Percentiles rank a stretch among this genome's conserved stretches.
Evolutionary conservation across 1,139 yeast species (phyloP).

Genomic region (Magnusiomyces ingens): DNA sequence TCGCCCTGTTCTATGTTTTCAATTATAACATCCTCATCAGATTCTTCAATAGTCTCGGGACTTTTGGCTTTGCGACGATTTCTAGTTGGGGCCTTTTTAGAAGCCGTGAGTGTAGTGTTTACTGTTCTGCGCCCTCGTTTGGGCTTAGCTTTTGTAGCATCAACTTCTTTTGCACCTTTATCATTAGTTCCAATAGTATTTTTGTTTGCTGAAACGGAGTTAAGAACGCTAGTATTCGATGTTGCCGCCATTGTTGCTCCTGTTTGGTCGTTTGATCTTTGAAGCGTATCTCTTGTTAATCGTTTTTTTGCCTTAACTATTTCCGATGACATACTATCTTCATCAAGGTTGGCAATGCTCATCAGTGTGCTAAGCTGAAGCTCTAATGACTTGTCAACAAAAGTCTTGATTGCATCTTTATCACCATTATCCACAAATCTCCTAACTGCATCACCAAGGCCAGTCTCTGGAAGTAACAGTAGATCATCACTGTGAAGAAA

Average conservation of each 20-base stretch:
- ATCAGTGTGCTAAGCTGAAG: constrained; percentile 55
- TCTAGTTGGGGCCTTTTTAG: not conserved
- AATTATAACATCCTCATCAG: not conserved
- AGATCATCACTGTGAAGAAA: constrained; percentile 53
- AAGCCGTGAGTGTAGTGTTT: not conserved
- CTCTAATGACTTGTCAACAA: constrained; percentile 60
- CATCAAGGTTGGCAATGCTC: constrained; percentile 35
- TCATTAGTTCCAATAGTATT: not conserved
- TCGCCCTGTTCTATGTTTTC: not conserved
- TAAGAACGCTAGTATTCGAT: not conserved
- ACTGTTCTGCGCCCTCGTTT: not conserved
- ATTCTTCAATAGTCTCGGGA: not conserved
- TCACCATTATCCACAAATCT: constrained; percentile 79
- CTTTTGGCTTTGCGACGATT: not conserved
- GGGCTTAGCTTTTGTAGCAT: not conserved
- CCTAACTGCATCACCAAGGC: constrained; percentile 66
- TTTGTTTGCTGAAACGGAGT: not conserved
- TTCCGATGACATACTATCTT: constrained; percentile 3
- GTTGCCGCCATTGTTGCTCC: not conserved
- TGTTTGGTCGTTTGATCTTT: not conserved
- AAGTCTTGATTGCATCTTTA: constrained; percentile 58
- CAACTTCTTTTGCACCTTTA: not conserved
- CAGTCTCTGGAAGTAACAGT: constrained; percentile 66
- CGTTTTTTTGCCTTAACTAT: not conserved
- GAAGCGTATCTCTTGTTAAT: not conserved